Percentiles rank a stretch among this genome's conserved stretches.
Evolutionary conservation across 2,329 filamentous ascomycete species (phyloP).

Genomic region (Cryphonectria japonica): DNA sequence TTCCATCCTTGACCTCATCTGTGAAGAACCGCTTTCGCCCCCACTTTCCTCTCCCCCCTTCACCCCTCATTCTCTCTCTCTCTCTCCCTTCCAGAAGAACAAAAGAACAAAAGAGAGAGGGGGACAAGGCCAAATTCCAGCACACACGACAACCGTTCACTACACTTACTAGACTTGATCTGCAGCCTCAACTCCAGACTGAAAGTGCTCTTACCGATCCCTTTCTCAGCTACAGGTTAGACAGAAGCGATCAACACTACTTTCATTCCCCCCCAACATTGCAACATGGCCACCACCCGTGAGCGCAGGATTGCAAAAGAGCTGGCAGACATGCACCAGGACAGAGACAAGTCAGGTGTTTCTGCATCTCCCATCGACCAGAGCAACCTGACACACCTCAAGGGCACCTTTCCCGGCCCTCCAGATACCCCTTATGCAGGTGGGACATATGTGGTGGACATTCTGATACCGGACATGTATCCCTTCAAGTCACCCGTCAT

Average conservation of each 20-base stretch:
- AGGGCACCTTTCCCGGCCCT: conserved; percentile 81
- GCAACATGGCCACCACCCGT: conserved; percentile 53
- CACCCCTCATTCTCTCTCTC: not conserved
- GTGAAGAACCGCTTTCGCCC: not conserved
- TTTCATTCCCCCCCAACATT: not conserved
- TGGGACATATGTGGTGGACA: conserved; percentile 80
- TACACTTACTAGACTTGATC: not conserved
- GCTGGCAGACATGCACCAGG: conserved; percentile 73
- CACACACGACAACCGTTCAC: not conserved
- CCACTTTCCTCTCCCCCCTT: not conserved
- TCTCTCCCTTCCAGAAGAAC: not conserved
- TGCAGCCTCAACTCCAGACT: not conserved
- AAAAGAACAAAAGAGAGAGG: not conserved
- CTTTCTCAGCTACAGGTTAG: not conserved
- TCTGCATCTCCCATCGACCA: conserved; percentile 66
- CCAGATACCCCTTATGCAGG: conserved; percentile 94
- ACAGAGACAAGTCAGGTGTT: conserved; percentile 76
- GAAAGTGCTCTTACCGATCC: not conserved
- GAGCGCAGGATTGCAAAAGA: conserved; percentile 73
- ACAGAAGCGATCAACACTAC: not conserved
- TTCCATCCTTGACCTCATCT: not conserved
- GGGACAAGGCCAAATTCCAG: not conserved
- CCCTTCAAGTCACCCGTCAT: conserved; percentile 92
- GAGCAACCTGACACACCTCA: conserved; percentile 78
- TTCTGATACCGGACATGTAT: conserved; percentile 85